Conservation (phyloP, 2,329 filamentous ascomycete genomes). For the Xylaria sp. region DNA sequence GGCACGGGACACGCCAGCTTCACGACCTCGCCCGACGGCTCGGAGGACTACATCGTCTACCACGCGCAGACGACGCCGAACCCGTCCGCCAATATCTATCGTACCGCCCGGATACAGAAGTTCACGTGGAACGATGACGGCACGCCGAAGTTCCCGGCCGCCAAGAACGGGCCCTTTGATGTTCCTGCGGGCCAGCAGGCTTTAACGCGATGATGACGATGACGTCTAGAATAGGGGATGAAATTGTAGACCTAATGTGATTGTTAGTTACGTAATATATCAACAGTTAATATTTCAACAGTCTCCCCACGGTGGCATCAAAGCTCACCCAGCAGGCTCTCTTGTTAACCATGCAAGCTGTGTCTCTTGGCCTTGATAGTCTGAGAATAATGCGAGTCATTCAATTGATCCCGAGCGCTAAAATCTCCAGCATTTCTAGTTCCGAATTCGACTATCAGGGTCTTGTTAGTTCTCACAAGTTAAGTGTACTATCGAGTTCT, state of each 20-base stretch:
- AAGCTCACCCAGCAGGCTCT: too few species aligned
- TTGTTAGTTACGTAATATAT: too few species aligned
- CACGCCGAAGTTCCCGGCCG: constrained; percentile 38
- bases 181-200: constrained; percentile 38
- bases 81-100: constrained; percentile 37
- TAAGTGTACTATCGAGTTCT: too few species aligned
- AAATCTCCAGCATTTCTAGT: too few species aligned
- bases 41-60: constrained; percentile 40
- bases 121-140: constrained; percentile 41
- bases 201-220: constrained; percentile 17
- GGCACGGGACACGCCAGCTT: constrained; percentile 42
- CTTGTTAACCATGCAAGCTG: too few species aligned
- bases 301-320: too few species aligned
- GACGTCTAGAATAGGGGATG: not conserved
- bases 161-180: constrained; percentile 39
- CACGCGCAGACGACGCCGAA: constrained; percentile 41
- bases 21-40: constrained; percentile 38
- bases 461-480: too few species aligned
- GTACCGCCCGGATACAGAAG: constrained; percentile 39
- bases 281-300: too few species aligned
- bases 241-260: not conserved
- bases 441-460: too few species aligned
- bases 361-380: too few species aligned
- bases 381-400: too few species aligned
- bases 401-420: too few species aligned